phyloP scores from a whole-genome alignment of 306 rosid genomes.

The Sicyos edulis region DNA sequence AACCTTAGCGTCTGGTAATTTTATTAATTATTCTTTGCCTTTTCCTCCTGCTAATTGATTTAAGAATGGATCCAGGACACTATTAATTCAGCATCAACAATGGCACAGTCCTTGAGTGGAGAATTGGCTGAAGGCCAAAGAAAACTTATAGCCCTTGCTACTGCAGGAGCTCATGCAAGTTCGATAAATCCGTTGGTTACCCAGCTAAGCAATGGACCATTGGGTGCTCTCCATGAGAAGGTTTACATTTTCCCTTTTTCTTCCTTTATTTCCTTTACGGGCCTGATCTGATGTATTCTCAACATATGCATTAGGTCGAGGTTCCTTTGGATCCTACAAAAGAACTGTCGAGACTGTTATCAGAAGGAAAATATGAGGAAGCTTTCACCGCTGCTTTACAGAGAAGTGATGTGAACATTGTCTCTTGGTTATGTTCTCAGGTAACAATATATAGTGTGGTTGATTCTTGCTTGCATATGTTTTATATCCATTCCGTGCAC shows the following conservation, averaged over 20 bases:
- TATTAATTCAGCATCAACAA: slow-evolving; percentile 68
- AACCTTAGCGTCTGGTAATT: slow-evolving; percentile 1
- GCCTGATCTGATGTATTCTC: slow-evolving; percentile 14
- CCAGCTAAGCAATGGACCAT: slow-evolving; percentile 73
- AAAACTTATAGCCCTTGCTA: slow-evolving; percentile 71
- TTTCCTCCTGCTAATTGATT: slow-evolving; percentile 2
- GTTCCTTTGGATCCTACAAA: slow-evolving; percentile 82
- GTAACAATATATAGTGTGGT: slow-evolving; percentile 41
- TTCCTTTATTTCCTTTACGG: background rate
- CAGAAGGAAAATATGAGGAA: slow-evolving; percentile 84
- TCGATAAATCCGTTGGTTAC: slow-evolving; percentile 59
- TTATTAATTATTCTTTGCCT: background rate
- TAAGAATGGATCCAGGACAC: slow-evolving; percentile 53
- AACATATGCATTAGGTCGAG: slow-evolving; percentile 53
- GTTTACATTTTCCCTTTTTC: slow-evolving; percentile 27
- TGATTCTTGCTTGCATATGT: background rate
- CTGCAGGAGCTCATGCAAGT: slow-evolving; percentile 58
- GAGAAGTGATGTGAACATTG: slow-evolving; percentile 83
- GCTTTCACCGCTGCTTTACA: slow-evolving; percentile 80
- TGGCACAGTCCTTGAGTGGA: slow-evolving; percentile 72
- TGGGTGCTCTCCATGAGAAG: slow-evolving; percentile 73
- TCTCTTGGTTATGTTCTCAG: slow-evolving; percentile 95
- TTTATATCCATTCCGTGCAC: too few relatives aligned
- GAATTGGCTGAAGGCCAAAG: slow-evolving; percentile 87
- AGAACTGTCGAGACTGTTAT: slow-evolving; percentile 69